These are phyloP conservation scores for Phanerochaete sordida DNA, from an alignment of 768 basidiomycete species.

Conservation along the genomic window DNA sequence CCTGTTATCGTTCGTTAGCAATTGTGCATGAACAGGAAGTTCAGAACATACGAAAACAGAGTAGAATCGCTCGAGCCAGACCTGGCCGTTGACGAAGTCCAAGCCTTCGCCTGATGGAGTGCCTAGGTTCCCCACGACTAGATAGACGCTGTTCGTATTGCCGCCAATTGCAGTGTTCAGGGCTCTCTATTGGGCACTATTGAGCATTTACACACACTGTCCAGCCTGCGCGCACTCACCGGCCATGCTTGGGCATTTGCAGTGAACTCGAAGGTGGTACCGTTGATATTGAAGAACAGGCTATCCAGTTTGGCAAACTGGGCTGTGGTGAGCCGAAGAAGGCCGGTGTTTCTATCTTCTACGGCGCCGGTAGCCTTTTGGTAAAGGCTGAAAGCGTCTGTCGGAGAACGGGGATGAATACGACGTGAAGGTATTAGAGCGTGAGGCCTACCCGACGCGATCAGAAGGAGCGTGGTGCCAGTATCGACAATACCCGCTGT, in stretches of 20 bases:
- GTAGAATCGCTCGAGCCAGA: conserved; percentile 15
- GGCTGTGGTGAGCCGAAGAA: conserved; percentile 45
- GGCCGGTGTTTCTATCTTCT: conserved; percentile 47
- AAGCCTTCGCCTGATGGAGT: conserved; percentile 45
- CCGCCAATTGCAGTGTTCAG: conserved; percentile 61
- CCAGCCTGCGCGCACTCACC: conserved; percentile 8
- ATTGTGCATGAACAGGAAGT: not conserved
- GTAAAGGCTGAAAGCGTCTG: conserved; percentile 50
- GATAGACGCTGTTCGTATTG: conserved; percentile 39
- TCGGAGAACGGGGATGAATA: not conserved
- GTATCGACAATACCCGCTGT: conserved; percentile 28
- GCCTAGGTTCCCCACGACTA: conserved; percentile 49
- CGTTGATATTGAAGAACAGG: conserved; percentile 44
- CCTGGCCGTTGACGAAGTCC: conserved; percentile 45
- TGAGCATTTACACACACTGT: not conserved
- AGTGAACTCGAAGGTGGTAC: conserved; percentile 49
- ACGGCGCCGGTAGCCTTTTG: conserved; percentile 46
- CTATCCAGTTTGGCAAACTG: conserved; percentile 45
- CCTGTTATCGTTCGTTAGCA: conserved; percentile 16
- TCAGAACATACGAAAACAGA: conserved; percentile 6
- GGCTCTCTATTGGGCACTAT: conserved; percentile 20
- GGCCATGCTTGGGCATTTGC: conserved; percentile 69
- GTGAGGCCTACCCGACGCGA: conserved; percentile 8
- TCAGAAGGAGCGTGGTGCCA: conserved; percentile 21
- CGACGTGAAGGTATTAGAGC: not conserved